Evolutionary conservation across 2,329 filamentous ascomycete species (phyloP).

Genomic region (Cladosporium austrohemisphaericum): DNA sequence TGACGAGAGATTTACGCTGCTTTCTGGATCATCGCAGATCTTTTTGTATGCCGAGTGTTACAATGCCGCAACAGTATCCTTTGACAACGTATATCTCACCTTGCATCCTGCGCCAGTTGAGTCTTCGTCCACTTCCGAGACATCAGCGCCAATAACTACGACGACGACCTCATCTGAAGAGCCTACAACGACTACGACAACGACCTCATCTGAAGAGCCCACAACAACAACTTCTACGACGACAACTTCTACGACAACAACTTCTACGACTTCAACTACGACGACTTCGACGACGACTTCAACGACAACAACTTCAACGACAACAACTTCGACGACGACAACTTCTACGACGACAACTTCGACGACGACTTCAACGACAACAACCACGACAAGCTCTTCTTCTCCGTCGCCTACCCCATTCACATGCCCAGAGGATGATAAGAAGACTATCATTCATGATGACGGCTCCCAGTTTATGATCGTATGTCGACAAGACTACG

Average conservation of each 20-base stretch:
- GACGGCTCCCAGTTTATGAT: conserved; percentile 3
- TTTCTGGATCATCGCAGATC: too few species aligned
- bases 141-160: not conserved
- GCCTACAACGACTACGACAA: not conserved
- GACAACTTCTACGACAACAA: not conserved
- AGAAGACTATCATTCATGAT: not conserved
- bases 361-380: not conserved
- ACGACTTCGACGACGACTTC: not conserved
- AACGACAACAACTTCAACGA: not conserved
- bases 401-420: not conserved
- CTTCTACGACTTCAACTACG: not conserved
- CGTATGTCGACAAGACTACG: conserved; percentile 1
- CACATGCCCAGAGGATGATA: not conserved
- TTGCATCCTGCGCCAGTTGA: too few species aligned
- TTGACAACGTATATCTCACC: too few species aligned
- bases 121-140: not conserved
- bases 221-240: not conserved
- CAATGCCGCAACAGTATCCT: too few species aligned
- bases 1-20: too few species aligned
- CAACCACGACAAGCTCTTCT: not conserved
- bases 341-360: not conserved
- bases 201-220: not conserved
- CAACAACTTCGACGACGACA: not conserved
- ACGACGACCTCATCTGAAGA: not conserved
- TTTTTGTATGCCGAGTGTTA: too few species aligned